Evolutionary conservation across 169 alveolate genomes (phyloP).

Genomic region (Babesia microti): DNA sequence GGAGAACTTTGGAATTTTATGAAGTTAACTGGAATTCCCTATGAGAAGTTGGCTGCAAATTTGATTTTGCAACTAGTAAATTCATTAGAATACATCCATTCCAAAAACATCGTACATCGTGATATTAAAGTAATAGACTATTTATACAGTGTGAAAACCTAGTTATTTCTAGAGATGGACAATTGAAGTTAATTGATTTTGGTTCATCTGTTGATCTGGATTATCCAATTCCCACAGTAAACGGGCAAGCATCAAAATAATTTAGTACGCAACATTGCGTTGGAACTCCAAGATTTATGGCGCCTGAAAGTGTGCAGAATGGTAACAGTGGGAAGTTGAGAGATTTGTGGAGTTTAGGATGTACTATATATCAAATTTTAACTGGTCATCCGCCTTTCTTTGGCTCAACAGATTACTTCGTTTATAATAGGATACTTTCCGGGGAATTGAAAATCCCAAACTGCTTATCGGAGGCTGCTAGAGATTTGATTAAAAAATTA

Average conservation of each 20-base stretch:
- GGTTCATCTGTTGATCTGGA: constrained; percentile 69
- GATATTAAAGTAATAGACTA: constrained; percentile 80
- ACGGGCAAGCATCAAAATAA: constrained; percentile 1
- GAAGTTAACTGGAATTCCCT: constrained; percentile 46
- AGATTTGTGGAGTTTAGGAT: constrained; percentile 84
- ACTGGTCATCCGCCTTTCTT: constrained; percentile 63
- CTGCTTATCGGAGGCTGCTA: constrained; percentile 39
- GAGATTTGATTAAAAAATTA: constrained; percentile 48
- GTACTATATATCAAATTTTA: constrained; percentile 75
- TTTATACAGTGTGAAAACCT: constrained; percentile 80
- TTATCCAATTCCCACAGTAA: constrained; percentile 5
- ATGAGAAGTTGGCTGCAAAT: constrained; percentile 44
- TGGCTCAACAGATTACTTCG: constrained; percentile 62
- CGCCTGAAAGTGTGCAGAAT: constrained; percentile 82
- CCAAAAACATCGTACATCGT: constrained; percentile 81
- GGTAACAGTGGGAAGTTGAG: constrained; percentile 66
- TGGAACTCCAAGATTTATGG: constrained; percentile 86
- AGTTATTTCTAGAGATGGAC: constrained; percentile 72
- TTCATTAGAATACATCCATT: constrained; percentile 82
- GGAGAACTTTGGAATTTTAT: constrained; percentile 71
- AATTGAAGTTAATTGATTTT: constrained; percentile 87
- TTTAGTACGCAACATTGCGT: too few relatives aligned
- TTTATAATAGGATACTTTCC: constrained; percentile 37
- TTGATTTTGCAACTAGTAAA: constrained; percentile 58
- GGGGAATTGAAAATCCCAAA: constrained; percentile 41